Base-by-base conservation (phyloP, 805 yeast species). In the Torulaspora quercuum region DNA sequence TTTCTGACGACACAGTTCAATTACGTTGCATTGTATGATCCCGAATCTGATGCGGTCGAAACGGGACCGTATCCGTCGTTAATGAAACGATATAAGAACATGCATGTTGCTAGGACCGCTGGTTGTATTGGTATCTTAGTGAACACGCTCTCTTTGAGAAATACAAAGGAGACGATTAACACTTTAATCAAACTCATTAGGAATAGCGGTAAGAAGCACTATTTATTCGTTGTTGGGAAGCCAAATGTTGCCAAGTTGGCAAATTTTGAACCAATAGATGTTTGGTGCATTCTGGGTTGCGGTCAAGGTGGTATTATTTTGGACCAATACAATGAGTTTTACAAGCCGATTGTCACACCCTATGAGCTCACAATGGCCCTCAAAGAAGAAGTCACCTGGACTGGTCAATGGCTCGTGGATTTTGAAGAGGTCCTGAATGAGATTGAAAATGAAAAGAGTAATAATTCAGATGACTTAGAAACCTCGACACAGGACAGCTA, bases 171-270 rank as follows among this genome's bases (percentile, higher is more conserved):
- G n/a, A 64, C 90, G 22, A 68, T 90, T 35, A 76, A 78, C 37
- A 67, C 68, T 21, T 73, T 88, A 6, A 73, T 76, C 10, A 57
- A 65, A 16, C 72, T 82, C 61, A 76, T 92, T 40, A 73, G 70
- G 34, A 69, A 67, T 3, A 88, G 90, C 0, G 96, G 85, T 2
- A 92, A 92, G 63, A 92, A 92, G 55, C 90, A 85, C 48, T 92
- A 92, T 55, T 74, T 87, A 56, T 88, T 92, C 65, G 97, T 89
- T 3, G 97, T 92, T 3, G 98, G 98, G 7, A 92, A 92, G 59
- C 97, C 97, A 7, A 92, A 92, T 54, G 97, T 92, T 12, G 95
- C 98, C 16, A 92, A 92, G 54, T 68, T 92, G 34, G 98, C 97
- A 7, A 92, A 92, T 59, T 92, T 92, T 57, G 98, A 90, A 45